phyloP scores from a whole-genome alignment of 177 flowering plant species.

The Vitis hybrid region DNA sequence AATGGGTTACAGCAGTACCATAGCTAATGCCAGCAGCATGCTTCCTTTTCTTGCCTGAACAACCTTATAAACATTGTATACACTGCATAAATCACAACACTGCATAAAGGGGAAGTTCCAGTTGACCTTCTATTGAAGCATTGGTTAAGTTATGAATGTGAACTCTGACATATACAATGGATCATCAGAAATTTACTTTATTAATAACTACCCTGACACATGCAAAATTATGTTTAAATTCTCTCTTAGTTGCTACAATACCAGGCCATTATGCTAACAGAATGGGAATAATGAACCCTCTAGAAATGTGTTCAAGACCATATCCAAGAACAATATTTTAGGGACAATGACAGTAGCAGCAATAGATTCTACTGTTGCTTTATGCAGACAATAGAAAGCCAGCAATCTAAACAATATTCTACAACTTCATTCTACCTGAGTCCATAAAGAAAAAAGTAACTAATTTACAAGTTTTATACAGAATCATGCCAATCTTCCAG shows the following conservation, averaged over 20 bases:
- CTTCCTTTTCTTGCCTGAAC: conserved; percentile 81
- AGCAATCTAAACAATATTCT: neutral
- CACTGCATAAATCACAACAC: conserved; percentile 34
- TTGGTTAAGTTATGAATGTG: too few relatives aligned
- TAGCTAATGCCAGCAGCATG: conserved; percentile 82
- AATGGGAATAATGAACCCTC: too few relatives aligned
- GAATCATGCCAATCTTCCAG: neutral
- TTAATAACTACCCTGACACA: too few relatives aligned
- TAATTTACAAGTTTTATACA: neutral
- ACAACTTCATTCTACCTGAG: neutral
- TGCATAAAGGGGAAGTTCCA: neutral
- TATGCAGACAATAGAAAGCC: neutral
- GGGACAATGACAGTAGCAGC: too few relatives aligned
- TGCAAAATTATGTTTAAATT: too few relatives aligned
- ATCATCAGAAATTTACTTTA: too few relatives aligned
- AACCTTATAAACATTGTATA: conserved; percentile 72
- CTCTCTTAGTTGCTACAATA: too few relatives aligned
- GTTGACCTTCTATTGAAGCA: neutral
- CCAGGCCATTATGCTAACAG: too few relatives aligned
- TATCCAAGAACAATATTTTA: too few relatives aligned
- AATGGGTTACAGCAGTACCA: conserved; percentile 49
- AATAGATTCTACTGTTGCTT: neutral
- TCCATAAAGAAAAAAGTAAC: neutral
- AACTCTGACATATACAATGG: too few relatives aligned
- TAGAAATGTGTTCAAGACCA: too few relatives aligned